A percentile compares a stretch with the other conserved stretches of the same genome.
phyloP scores from a whole-genome alignment of 192 early-diverging fungal species.

The Fimicolochytrium jonesii region DNA sequence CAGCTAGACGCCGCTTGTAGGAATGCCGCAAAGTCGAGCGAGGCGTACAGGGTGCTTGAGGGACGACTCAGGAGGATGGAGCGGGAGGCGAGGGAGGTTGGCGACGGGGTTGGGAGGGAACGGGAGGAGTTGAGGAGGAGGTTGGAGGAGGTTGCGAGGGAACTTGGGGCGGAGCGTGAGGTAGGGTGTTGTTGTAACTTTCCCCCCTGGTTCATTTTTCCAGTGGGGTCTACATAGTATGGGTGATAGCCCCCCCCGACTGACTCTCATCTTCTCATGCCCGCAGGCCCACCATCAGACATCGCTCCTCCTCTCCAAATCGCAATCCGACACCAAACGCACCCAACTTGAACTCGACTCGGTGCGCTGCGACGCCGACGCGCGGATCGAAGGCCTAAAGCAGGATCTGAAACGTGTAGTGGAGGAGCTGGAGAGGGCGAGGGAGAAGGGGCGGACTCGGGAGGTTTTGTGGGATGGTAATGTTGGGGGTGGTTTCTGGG shows the following conservation, averaged over 20 bases:
- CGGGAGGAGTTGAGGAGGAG: not conserved
- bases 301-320: not conserved
- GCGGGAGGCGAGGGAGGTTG: conserved; percentile 19
- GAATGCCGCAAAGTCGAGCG: conserved; percentile 34
- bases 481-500: too few relatives aligned
- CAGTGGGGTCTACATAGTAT: not conserved
- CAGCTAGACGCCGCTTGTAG: conserved; percentile 32
- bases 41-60: conserved; percentile 28
- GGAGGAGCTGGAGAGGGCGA: conserved; percentile 41
- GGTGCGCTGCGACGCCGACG: conserved; percentile 26
- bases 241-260: not conserved
- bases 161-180: conserved; percentile 39
- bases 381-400: conserved; percentile 35
- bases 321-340: not conserved
- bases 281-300: not conserved
- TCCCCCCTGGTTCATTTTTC: not conserved
- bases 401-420: conserved; percentile 41
- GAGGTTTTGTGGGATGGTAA: conserved; percentile 24
- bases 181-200: conserved; percentile 6
- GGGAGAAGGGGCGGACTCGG: conserved; percentile 31
- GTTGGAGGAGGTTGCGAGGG: conserved; percentile 31
- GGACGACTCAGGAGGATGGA: conserved; percentile 14
- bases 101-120: conserved; percentile 16
- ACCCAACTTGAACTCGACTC: conserved; percentile 38
- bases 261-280: not conserved